Base-by-base conservation (phyloP, 805 yeast genomes). In the Saturnispora kantuleensis region DNA sequence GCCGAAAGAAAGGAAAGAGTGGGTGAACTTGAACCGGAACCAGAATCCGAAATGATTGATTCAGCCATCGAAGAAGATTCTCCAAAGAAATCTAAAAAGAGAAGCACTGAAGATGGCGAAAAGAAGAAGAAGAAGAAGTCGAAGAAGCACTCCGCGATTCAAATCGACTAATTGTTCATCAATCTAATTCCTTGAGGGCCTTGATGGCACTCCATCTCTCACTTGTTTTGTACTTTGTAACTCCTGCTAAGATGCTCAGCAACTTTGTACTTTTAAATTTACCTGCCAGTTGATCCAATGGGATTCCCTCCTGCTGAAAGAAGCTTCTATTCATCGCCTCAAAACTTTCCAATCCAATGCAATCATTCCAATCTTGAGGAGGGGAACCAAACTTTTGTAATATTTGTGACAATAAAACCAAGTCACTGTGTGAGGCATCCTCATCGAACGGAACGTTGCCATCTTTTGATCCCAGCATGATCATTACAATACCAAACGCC, bases 371-470 rank as follows among this genome's bases (percentile, higher is more conserved):
- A 16, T 60, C 60, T 7, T 52, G 33, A n/a, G 64, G 58, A 0
- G 89, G 88, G 0, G 85, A 74, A 1, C 94, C 95, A 54, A 84
- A 76, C 2, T 60, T 62, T 12, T 62, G 56, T 50, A 82, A 73
- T 1, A 81, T 73, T 15, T 72, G 64, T 8, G 73, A 64, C n/a
- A 81, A 64, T 13, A 85, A 64, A 3, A 71, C 67, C 38, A 85
- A 64, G 52, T 85, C 94, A 48, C 76, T 74, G 17, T 62, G 57
- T 31, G 62, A 61, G 1, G 71, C 69, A 30, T 67, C 71, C 10
- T 55, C 57, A 1, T 57, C 56, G 32, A 71, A 66, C 4, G 70
- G 63, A 0, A 70, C 64, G 17, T 58, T 48, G 13, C 69, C 62
- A 46, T 69, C 58, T 1, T 47, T 30, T 29, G 76, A 63, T 50